Evolutionary conservation across 2,329 filamentous ascomycete genomes (phyloP).

Genomic region (Boeremia exigua): DNA sequence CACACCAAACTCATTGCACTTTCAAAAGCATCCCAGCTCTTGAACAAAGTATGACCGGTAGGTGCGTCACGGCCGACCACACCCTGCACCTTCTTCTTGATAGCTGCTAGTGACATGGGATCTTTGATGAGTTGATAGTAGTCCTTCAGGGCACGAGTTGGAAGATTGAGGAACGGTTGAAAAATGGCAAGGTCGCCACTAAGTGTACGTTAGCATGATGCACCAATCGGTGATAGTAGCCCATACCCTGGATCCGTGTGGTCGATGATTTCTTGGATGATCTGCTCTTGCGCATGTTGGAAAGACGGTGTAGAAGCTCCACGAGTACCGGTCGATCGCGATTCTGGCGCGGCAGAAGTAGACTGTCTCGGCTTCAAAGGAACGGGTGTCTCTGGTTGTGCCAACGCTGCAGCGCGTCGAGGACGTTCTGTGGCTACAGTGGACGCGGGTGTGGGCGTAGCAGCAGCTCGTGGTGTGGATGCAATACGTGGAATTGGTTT

Average conservation of each 20-base stretch:
- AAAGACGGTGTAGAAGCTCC: constrained; percentile 58
- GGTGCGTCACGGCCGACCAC: constrained; percentile 71
- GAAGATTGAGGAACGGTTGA: constrained; percentile 78
- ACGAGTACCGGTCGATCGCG: constrained; percentile 47
- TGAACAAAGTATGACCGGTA: constrained; percentile 70
- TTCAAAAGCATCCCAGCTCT: constrained; percentile 82
- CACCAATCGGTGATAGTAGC: too few species aligned
- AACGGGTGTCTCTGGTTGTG: constrained; percentile 39
- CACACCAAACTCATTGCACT: constrained; percentile 81
- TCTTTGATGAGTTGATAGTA: constrained; percentile 86
- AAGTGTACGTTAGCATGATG: constrained; percentile 15
- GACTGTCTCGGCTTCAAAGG: constrained; percentile 43
- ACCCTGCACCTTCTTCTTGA: constrained; percentile 79
- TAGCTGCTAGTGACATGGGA: constrained; percentile 76
- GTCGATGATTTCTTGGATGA: constrained; percentile 74
- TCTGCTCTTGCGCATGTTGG: constrained; percentile 85
- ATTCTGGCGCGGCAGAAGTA: constrained; percentile 30
- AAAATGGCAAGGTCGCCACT: constrained; percentile 70
- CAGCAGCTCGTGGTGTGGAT: constrained; percentile 32
- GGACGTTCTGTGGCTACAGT: constrained; percentile 33
- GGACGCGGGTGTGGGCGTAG: constrained; percentile 31
- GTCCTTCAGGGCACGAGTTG: constrained; percentile 76
- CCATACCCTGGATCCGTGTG: constrained; percentile 63
- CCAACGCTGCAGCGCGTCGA: constrained; percentile 39
- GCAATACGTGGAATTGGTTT: constrained; percentile 37